Conservation (phyloP, 208 protist genomes). For the Crithidia expoeki region DNA sequence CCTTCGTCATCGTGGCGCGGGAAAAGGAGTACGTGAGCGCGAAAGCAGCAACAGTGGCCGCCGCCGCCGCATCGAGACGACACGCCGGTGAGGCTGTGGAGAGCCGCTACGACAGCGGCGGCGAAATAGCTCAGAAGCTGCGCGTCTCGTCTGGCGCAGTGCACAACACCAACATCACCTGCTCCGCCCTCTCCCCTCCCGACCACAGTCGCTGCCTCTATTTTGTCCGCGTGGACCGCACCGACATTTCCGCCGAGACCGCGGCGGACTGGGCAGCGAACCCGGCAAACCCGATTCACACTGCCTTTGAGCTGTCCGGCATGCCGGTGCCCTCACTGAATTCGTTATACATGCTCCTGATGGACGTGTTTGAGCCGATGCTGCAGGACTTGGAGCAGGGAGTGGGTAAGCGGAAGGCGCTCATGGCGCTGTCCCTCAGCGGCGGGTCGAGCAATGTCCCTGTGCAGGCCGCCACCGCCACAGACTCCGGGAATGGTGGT, state of each 20-base stretch:
- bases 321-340: constrained; percentile 83
- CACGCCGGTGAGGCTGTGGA: background rate
- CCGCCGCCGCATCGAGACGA: background rate
- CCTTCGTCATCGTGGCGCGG: constrained; percentile 58
- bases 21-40: constrained; percentile 50
- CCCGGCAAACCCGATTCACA: constrained; percentile 62
- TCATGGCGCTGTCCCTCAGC: constrained; percentile 23
- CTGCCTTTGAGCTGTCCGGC: constrained; percentile 77
- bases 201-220: constrained; percentile 88
- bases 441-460: constrained; percentile 4
- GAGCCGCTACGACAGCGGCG: constrained; percentile 6
- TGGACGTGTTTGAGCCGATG: constrained; percentile 80
- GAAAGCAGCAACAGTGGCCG: background rate
- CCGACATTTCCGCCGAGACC: constrained; percentile 56
- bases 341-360: constrained; percentile 79
- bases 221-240: constrained; percentile 68
- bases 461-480: background rate
- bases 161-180: constrained; percentile 86
- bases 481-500: background rate
- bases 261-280: constrained; percentile 72
- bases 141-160: constrained; percentile 62
- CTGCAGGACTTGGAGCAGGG: constrained; percentile 70
- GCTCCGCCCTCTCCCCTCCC: constrained; percentile 65
- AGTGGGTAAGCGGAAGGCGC: constrained; percentile 34
- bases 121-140: constrained; percentile 42